Conservation (phyloP, 805 yeast genomes). For the Dipodascus albidus region DNA sequence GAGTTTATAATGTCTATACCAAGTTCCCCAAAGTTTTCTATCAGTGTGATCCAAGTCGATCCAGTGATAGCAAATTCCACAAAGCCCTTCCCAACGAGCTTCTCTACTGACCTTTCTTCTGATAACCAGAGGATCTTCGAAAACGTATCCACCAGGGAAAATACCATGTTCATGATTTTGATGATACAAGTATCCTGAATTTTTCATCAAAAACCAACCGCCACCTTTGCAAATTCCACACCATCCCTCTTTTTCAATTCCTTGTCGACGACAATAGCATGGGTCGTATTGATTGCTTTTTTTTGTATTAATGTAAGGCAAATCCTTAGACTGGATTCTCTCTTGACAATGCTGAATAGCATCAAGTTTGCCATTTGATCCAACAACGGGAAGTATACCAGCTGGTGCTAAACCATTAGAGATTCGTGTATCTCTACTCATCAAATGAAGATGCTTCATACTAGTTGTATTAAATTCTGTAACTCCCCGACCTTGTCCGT, state of each 20-base stretch:
- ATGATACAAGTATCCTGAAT: constrained; percentile 17
- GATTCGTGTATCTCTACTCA: constrained; percentile 10
- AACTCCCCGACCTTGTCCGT: constrained; percentile 11
- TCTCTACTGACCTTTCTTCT: constrained; percentile 15
- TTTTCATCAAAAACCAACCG: constrained; percentile 14
- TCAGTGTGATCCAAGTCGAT: constrained; percentile 17
- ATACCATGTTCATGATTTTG: constrained; percentile 19
- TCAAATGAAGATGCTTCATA: constrained; percentile 6
- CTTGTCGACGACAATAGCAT: constrained; percentile 11
- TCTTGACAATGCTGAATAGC: neutral
- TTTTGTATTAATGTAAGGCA: constrained; percentile 5
- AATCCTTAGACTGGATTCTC: neutral
- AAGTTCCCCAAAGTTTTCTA: constrained; percentile 16
- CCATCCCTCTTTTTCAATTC: constrained; percentile 14
- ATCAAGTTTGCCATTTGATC: constrained; percentile 2
- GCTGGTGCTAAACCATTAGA: constrained; percentile 1
- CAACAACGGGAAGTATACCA: neutral
- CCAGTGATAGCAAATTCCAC: constrained; percentile 20
- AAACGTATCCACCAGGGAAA: constrained; percentile 15
- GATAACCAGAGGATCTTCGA: constrained; percentile 17
- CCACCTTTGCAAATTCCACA: constrained; percentile 16
- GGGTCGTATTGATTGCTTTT: constrained; percentile 14
- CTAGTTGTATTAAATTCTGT: constrained; percentile 9
- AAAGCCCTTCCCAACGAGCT: constrained; percentile 17
- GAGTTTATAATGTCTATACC: constrained; percentile 18